Base-by-base conservation (phyloP, 2,329 filamentous ascomycete genomes). In the Phyllosticta citribraziliensis region DNA sequence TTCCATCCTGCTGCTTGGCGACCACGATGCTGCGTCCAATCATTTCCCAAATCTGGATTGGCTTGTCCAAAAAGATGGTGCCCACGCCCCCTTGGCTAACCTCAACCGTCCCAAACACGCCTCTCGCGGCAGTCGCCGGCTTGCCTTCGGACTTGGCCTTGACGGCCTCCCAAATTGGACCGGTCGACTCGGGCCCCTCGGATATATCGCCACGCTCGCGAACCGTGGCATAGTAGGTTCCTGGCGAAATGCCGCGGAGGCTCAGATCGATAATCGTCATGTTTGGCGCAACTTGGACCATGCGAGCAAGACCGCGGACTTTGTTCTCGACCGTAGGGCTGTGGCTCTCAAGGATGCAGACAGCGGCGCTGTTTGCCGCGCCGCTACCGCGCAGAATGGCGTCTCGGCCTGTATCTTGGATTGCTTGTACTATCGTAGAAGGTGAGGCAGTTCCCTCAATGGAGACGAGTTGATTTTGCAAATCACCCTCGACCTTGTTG, bases 321-420 rank as follows among this genome's bases (percentile, higher is more conserved):
- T 88, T 80, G 69, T 87, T 82, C 65, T 78, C 73, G 61, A 86
- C 82, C 62, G 75, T 74, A 47, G 74, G 77, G 54, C 85, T 82
- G 70, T 90, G 86, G 61, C 91, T 95, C 79, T 99, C 94, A 63
- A 99, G 84, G 70, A 99, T 97, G 76, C 92, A 96, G 52, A 99
- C 94, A 53, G 93, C 91, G 30, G 91, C 89, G 71, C 90, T 90
- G 76, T 97, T 87, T 70, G 90, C 87, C 67, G 82, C 83, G 65
- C 94, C 94, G 63, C 88, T 92, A 60, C 94, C 94, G 67, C 94
- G 87, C 62, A 99, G 78, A 70, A 99, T 97, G 54, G 93, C 93
- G 82, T 97, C 93, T 70, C 91, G 85, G 58, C 94, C 94, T 10
- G 92, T 97, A 53, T 82, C 81, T 77, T 97, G 89, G 65, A 97